Evolutionary conservation across 1,139 yeast genomes (phyloP).

Genomic region (Pichia sorboxylosa): DNA sequence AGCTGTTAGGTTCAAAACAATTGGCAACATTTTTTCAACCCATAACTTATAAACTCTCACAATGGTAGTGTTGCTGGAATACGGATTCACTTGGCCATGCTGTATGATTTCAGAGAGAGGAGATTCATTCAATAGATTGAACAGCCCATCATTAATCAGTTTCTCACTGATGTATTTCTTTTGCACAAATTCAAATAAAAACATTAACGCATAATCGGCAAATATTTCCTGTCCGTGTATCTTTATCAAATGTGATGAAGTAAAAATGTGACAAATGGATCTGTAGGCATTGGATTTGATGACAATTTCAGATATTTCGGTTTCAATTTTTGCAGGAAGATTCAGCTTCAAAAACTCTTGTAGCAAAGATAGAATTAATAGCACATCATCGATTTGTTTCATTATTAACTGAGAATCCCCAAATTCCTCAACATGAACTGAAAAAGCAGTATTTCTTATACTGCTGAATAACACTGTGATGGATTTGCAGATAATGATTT

Average conservation of each 20-base stretch:
- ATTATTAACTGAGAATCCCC: conserved; percentile 17
- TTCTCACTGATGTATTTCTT: conserved; percentile 56
- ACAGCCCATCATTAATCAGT: conserved; percentile 53
- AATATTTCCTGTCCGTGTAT: conserved; percentile 49
- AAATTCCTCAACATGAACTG: conserved; percentile 27
- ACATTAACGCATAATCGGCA: conserved; percentile 64
- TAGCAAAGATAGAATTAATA: conserved; percentile 50
- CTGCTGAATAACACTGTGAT: conserved; percentile 42
- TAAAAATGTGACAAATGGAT: conserved; percentile 52
- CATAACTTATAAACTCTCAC: conserved; percentile 54
- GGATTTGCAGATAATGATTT: conserved; percentile 47
- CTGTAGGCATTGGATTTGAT: conserved; percentile 51
- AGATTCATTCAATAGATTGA: conserved; percentile 62
- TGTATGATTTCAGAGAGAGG: conserved; percentile 59
- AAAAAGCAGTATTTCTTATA: conserved; percentile 43
- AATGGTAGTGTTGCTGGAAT: conserved; percentile 21
- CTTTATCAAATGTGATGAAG: conserved; percentile 54
- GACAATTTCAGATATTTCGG: conserved; percentile 42
- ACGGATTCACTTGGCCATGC: conserved; percentile 47
- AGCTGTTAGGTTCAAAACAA: conserved; percentile 47
- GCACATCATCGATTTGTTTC: conserved; percentile 46
- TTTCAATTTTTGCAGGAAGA: conserved; percentile 37
- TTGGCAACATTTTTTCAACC: conserved; percentile 71
- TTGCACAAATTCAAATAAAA: conserved; percentile 56
- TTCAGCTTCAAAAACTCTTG: conserved; percentile 44